Conservation (phyloP, 108 stramenopile species). For the Skeletonema menzelii region DNA sequence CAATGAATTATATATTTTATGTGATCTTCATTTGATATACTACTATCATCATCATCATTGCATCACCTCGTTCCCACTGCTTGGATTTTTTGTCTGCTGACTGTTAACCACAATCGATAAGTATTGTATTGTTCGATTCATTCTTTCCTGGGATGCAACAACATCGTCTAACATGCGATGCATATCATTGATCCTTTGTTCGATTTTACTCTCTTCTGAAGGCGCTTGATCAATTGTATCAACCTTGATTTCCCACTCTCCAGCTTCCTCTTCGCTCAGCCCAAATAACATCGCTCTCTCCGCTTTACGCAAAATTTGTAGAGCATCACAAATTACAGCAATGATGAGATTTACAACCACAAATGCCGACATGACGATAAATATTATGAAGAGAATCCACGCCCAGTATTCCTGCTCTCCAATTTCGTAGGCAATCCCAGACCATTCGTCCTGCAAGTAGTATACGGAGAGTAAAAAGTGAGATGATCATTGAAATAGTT, state of each 20-base stretch:
- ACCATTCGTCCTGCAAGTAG: slow-evolving; percentile 39
- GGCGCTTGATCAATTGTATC: too few relatives aligned
- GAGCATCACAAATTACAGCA: slow-evolving; percentile 57
- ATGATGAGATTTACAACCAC: slow-evolving; percentile 44
- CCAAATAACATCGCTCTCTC: slow-evolving; percentile 18
- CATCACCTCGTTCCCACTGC: neutral
- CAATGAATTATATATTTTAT: neutral
- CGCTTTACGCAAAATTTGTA: slow-evolving; percentile 9
- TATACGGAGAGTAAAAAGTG: neutral
- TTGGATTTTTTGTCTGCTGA: neutral
- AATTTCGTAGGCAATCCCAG: slow-evolving; percentile 40
- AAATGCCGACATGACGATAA: slow-evolving; percentile 37
- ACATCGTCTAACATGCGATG: slow-evolving; percentile 21
- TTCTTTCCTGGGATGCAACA: slow-evolving; percentile 17
- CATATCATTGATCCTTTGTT: slow-evolving; percentile 16
- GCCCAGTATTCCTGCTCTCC: slow-evolving; percentile 33
- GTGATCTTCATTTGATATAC: neutral
- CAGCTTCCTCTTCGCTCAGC: slow-evolving; percentile 1
- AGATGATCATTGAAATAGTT: neutral
- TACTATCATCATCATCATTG: neutral
- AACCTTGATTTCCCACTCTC: neutral
- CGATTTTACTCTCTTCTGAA: neutral
- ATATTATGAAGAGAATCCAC: slow-evolving; percentile 37
- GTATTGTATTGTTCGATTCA: slow-evolving; percentile 24
- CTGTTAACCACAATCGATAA: slow-evolving; percentile 13